phyloP scores from a whole-genome alignment of 2,329 filamentous ascomycete genomes.

The Pseudocercospora fuligena region DNA sequence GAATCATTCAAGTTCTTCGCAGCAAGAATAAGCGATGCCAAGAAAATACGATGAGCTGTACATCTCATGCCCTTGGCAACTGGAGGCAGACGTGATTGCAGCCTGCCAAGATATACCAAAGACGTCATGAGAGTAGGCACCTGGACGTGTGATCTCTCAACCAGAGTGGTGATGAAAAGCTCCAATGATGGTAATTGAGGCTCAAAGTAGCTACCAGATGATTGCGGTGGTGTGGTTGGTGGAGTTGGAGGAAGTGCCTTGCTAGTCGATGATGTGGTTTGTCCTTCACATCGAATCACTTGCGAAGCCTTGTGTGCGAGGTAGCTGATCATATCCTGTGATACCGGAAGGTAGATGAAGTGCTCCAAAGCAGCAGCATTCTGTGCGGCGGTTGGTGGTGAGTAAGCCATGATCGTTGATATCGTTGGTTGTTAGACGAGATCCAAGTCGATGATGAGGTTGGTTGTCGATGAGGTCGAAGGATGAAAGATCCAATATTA shows the following conservation, averaged over 20 bases:
- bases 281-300: conserved; percentile 77
- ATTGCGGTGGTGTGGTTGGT: conserved; percentile 59
- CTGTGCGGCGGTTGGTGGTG: conserved; percentile 49
- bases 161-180: conserved; percentile 88
- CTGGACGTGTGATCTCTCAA: conserved; percentile 92
- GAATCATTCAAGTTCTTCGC: conserved; percentile 99
- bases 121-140: conserved; percentile 97
- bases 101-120: conserved; percentile 85
- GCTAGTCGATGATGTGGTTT: conserved; percentile 43
- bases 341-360: conserved; percentile 79
- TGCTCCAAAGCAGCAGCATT: conserved; percentile 78
- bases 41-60: conserved; percentile 96
- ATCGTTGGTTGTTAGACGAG: conserved; percentile 24
- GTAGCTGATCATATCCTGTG: conserved; percentile 75
- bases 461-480: conserved; percentile 20
- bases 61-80: conserved; percentile 96
- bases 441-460: conserved; percentile 23
- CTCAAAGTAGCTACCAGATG: conserved; percentile 55
- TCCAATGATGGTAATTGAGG: conserved; percentile 75
- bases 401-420: conserved; percentile 50
- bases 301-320: conserved; percentile 74
- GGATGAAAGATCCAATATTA: conserved; percentile 19
- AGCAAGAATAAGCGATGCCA: conserved; percentile 80
- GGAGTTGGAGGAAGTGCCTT: conserved; percentile 62
- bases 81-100: conserved; percentile 83